Percentiles rank a stretch among this genome's conserved stretches.
These are phyloP conservation scores for Trichoderma sp. DNA, from an alignment of 2,329 filamentous ascomycete species.

Conservation along the genomic window DNA sequence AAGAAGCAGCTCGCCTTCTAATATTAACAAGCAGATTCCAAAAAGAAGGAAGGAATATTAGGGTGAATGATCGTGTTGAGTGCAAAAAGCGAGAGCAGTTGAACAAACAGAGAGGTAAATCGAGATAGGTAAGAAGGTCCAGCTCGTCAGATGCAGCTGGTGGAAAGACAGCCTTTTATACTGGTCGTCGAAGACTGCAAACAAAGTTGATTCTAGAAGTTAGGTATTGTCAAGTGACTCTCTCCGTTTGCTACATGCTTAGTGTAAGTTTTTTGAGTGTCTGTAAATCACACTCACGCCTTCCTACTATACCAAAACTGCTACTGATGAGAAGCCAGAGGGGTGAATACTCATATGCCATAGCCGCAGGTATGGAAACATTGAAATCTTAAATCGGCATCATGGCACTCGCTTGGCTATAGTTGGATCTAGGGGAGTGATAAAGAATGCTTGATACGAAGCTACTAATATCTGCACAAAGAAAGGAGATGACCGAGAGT, in stretches of 20 bases:
- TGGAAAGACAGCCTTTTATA: not conserved
- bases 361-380: not conserved
- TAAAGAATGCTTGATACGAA: not conserved
- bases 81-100: not conserved
- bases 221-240: not conserved
- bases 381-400: not conserved
- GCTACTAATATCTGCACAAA: not conserved
- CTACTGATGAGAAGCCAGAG: not conserved
- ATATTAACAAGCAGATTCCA: not conserved
- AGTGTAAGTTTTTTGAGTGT: not conserved
- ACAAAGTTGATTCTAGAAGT: not conserved
- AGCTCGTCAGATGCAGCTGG: not conserved
- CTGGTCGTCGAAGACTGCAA: not conserved
- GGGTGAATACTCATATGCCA: not conserved
- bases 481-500: too few relatives aligned
- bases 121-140: not conserved
- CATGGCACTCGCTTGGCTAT: not conserved
- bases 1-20: not conserved
- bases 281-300: not conserved
- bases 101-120: not conserved
- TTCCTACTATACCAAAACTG: not conserved
- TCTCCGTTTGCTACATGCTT: not conserved
- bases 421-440: not conserved
- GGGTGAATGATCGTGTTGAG: not conserved
- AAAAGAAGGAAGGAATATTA: not conserved